phyloP scores from a whole-genome alignment of 108 stramenopile species.

The Pelagomonas calceolata region DNA sequence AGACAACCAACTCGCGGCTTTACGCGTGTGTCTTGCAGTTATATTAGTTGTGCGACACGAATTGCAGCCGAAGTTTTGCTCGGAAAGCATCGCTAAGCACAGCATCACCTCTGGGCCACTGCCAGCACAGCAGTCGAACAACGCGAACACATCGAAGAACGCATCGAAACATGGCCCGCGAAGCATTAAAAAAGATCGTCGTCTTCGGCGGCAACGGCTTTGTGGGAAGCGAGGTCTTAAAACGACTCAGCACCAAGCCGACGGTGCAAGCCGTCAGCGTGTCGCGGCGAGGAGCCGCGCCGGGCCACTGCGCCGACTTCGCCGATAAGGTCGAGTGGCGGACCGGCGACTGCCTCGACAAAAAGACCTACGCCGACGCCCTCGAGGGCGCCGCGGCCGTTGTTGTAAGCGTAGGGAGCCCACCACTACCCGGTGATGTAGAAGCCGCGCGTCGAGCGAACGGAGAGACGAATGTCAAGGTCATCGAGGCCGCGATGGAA shows the following conservation, averaged over 20 bases:
- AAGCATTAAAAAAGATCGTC: neutral
- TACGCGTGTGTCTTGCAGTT: too few species aligned
- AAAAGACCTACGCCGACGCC: neutral
- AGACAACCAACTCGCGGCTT: too few species aligned
- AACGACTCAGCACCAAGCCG: neutral
- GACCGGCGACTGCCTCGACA: neutral
- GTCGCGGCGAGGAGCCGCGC: neutral
- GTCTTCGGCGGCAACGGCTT: slow-evolving; percentile 1
- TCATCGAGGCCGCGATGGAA: neutral
- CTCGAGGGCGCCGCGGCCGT: neutral
- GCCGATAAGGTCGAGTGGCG: neutral
- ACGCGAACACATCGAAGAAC: too few species aligned
- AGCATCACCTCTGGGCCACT: too few species aligned
- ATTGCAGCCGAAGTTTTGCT: too few species aligned
- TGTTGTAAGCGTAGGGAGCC: neutral
- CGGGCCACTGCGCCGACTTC: neutral
- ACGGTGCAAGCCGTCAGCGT: neutral
- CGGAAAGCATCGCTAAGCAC: too few species aligned
- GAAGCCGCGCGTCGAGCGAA: neutral
- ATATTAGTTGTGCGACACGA: too few species aligned
- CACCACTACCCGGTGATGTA: neutral
- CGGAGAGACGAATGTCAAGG: neutral
- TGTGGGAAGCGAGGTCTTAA: neutral
- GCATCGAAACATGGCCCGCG: too few species aligned
- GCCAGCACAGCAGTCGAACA: too few species aligned